Evolutionary conservation across 139 green algal species (phyloP), one percentile per base, ranked within the genome.

Genomic region (Chlorella sp.): DNA sequence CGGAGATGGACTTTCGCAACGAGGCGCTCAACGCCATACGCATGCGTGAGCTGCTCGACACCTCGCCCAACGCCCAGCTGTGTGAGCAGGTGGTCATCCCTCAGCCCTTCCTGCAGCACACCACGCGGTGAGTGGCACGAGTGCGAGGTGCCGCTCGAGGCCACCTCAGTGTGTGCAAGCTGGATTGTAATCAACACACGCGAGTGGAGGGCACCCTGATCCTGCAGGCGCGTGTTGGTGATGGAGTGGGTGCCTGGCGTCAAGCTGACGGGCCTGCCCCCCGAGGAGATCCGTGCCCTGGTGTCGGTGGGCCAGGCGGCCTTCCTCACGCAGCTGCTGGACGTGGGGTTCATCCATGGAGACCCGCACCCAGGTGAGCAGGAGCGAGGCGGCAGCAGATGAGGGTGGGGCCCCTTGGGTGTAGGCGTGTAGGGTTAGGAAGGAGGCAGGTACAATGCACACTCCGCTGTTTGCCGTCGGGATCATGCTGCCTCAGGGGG

Each of bases 321-420:
- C 5, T 98, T 97, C 81, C 85, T 98, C 17, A 91, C 88, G 1
- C 94, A 98, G 82, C 88, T 98, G 74, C 89, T 98, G 63, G 88
- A 97, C 6, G 67, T 27, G 24, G 55, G 55, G 20, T 31, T 64
- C 22, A 31, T 64, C 24, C 55, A 64, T 20, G 55, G 63, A 2
- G 63, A 69, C 71, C 74, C 79, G 2, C 79, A 84, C 61, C 79
- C 79, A n/a, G 82, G 87, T 35, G 88, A 91, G 71, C n/a, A n/a
- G n/a, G n/a, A n/a, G n/a, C n/a, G n/a, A n/a, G n/a, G n/a, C n/a
- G n/a, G n/a, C n/a, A n/a, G n/a, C n/a, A n/a, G n/a, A n/a, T n/a
- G n/a, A n/a, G n/a, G n/a, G n/a, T n/a, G n/a, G n/a, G n/a, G n/a
- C n/a, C n/a, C n/a, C n/a, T n/a, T n/a, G n/a, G n/a, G n/a, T n/a